Conservation (phyloP, 1,284 basidiomycete species). For the Ceratobasidium sp. region DNA sequence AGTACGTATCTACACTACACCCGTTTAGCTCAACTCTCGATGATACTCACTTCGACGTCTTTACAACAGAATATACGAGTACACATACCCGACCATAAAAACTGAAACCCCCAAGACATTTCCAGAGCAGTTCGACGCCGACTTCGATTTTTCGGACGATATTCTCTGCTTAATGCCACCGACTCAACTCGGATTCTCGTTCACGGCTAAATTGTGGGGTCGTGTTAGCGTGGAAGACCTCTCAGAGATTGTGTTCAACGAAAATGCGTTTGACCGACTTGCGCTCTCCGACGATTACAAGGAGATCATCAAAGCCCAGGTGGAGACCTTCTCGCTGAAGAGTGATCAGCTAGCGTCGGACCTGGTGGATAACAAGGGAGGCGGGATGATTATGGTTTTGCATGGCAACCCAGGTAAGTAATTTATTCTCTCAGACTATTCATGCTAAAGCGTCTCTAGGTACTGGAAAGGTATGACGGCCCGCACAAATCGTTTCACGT, state of each 20-base stretch:
- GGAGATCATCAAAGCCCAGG: slow-evolving; percentile 30
- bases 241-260: slow-evolving; percentile 12
- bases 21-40: too few species aligned
- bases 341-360: slow-evolving; percentile 11
- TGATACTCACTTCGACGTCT: too few species aligned
- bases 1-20: too few species aligned
- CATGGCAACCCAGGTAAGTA: slow-evolving; percentile 30
- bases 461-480: slow-evolving; percentile 6
- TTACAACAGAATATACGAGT: too few species aligned
- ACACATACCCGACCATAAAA: too few species aligned
- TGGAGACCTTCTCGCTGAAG: not conserved
- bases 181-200: slow-evolving; percentile 16
- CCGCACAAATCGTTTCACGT: too few species aligned
- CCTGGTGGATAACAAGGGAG: slow-evolving; percentile 17
- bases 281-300: slow-evolving; percentile 27
- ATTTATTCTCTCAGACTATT: not conserved
- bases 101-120: not conserved
- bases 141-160: slow-evolving; percentile 22
- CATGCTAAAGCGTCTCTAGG: not conserved
- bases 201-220: slow-evolving; percentile 20
- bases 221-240: slow-evolving; percentile 10
- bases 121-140: slow-evolving; percentile 19
- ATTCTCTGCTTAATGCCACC: slow-evolving; percentile 24
- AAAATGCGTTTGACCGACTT: slow-evolving; percentile 29
- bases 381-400: slow-evolving; percentile 20